Percentiles rank a stretch among this genome's conserved stretches.
phyloP scores from a whole-genome alignment of 2,329 filamentous ascomycete genomes.

The Tolypocladium ophioglossoides region DNA sequence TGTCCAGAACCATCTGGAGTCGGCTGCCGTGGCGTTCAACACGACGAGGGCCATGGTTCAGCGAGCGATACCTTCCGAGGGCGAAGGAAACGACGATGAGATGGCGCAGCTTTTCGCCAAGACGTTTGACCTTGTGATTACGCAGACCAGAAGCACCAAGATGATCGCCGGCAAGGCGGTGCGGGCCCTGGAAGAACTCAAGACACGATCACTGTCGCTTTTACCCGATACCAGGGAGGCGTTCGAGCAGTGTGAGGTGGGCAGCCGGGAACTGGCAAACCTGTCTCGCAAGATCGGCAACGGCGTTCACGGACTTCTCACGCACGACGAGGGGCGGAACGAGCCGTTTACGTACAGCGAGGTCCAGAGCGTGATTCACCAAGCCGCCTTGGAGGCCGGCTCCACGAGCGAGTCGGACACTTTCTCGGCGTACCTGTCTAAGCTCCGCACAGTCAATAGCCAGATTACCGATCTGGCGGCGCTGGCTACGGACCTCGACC shows the following conservation, averaged over 20 bases:
- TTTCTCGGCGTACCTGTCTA: constrained; percentile 57
- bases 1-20: constrained; percentile 75
- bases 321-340: constrained; percentile 57
- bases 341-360: constrained; percentile 59
- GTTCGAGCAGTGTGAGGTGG: constrained; percentile 60
- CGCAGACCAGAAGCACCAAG: constrained; percentile 71
- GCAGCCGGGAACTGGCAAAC: constrained; percentile 53
- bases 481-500: constrained; percentile 58
- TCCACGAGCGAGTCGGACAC: constrained; percentile 53
- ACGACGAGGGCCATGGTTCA: constrained; percentile 57
- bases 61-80: constrained; percentile 41
- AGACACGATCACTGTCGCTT: constrained; percentile 63
- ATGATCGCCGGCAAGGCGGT: constrained; percentile 72
- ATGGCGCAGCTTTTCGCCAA: constrained; percentile 55
- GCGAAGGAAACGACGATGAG: constrained; percentile 51
- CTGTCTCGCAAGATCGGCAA: constrained; percentile 58
- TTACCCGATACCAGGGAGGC: constrained; percentile 53
- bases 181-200: constrained; percentile 67
- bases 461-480: constrained; percentile 61
- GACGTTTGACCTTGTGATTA: constrained; percentile 61
- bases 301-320: constrained; percentile 53
- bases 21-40: constrained; percentile 56
- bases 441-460: constrained; percentile 52
- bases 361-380: constrained; percentile 51
- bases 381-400: constrained; percentile 36